Evolutionary conservation across 441 rosid genomes (phyloP), one percentile per base, ranked within the genome.

Genomic region (Syzygium syzygioides): DNA sequence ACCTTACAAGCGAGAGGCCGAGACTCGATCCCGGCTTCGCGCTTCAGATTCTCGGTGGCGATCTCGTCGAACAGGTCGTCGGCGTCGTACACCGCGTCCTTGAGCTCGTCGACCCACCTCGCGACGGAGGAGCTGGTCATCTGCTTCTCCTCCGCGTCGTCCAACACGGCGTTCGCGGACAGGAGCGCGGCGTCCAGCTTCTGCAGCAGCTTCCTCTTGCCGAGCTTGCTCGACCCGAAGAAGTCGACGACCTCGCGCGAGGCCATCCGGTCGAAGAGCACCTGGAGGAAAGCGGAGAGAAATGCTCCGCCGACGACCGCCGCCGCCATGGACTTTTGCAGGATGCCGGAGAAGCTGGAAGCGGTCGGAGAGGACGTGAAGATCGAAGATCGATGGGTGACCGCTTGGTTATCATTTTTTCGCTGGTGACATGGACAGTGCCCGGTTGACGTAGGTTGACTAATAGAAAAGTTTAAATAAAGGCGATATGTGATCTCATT

Each of bases 31-130:
- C 90, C 86, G 79, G 88, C 13, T 87, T 87, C 85, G 23, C 55
- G 64, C 55, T 30, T 28, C 52, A 83, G 14, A 59, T 55, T 85
- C 53, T 79, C 87, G 6, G 88, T 71, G 30, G 91, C 86, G 32
- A 92, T 90, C 86, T 93, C 93, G 62, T 93, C 93, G 32, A 93
- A 83, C 59, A 93, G 71, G 89, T 93, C 94, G 45, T 91, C 94
- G 17, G 93, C 90, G n/a, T 91, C 88, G 55, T 91, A 92, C 25
- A 86, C 86, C 59, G 87, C 84, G 85, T 89, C 93, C 87, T 88
- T 91, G 85, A 93, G 91, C 62, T 91, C 91, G 55, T 86, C 89
- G 30, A 91, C 87, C 94, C 94, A 93, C 17, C 15, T 23, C 56
- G 55, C 88, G 79, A 92, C 83, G 25, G 64, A 26, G 1, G 85